phyloP scores from a whole-genome alignment of 2,329 filamentous ascomycete species.

The Trichophyton schoenleinii region DNA sequence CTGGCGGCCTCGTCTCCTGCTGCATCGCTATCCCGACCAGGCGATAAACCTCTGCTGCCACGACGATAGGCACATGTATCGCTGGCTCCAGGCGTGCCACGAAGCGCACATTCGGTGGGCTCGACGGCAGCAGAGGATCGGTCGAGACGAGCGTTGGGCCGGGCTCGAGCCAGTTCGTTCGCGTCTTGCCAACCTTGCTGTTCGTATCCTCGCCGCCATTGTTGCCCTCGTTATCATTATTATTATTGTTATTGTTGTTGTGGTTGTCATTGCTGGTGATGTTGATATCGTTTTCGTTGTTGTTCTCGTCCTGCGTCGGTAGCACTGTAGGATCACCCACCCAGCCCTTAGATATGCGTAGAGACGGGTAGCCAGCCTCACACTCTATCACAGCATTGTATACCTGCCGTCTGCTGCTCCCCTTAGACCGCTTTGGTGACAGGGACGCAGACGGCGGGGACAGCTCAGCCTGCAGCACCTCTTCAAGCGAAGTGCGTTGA shows the following conservation, averaged over 20 bases:
- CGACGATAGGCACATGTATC: constrained; percentile 31
- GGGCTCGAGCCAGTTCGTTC: constrained; percentile 32
- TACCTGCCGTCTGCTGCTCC: constrained; percentile 10
- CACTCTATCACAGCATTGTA: constrained; percentile 33
- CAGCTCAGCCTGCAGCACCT: constrained; percentile 7
- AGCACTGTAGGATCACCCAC: neutral
- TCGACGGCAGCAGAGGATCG: constrained; percentile 25
- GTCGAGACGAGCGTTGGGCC: constrained; percentile 24
- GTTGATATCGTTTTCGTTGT: neutral
- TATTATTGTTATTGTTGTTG: neutral
- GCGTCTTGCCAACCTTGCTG: constrained; percentile 10
- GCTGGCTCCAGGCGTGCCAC: constrained; percentile 32
- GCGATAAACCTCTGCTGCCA: constrained; percentile 31
- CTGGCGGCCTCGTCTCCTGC: constrained; percentile 28
- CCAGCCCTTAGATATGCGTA: constrained; percentile 35
- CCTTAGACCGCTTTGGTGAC: constrained; percentile 12
- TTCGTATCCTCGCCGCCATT: constrained; percentile 12
- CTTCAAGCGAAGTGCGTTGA: constrained; percentile 16
- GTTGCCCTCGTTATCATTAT: neutral
- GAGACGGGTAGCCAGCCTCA: constrained; percentile 33
- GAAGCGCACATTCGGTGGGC: constrained; percentile 33
- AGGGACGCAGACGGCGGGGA: constrained; percentile 5
- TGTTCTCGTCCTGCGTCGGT: constrained; percentile 15
- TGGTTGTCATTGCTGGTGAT: constrained; percentile 7
- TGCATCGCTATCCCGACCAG: constrained; percentile 29